phyloP scores from a whole-genome alignment of 75 land plant genomes.

The Picea sitchensis region DNA sequence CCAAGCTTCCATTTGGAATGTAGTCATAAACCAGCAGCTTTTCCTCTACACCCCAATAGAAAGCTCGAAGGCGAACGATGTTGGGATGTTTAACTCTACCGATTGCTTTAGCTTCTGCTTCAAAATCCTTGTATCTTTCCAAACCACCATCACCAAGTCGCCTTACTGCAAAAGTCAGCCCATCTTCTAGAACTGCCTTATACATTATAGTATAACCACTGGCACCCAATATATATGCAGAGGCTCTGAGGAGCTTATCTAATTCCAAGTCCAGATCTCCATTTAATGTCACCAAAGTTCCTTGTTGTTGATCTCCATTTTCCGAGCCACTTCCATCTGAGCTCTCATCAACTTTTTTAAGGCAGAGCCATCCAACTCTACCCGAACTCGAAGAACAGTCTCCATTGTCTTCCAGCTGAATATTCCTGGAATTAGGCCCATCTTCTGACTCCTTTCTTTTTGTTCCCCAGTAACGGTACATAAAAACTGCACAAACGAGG shows the following conservation, averaged over 20 bases:
- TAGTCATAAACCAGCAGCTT: conserved; percentile 82
- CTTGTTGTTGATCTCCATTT: conserved; percentile 20
- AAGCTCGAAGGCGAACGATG: conserved; percentile 62
- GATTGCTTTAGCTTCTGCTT: conserved; percentile 41
- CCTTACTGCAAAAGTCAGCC: conserved; percentile 60
- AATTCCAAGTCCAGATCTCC: conserved; percentile 62
- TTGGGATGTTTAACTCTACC: conserved; percentile 72
- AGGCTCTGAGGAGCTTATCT: conserved; percentile 72
- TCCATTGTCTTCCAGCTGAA: neutral
- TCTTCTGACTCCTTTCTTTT: conserved; percentile 20
- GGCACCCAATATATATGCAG: conserved; percentile 84
- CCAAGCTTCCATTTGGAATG: conserved; percentile 83
- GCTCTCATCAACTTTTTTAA: conserved; percentile 11
- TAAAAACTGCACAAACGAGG: conserved; percentile 40
- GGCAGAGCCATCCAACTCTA: conserved; percentile 9
- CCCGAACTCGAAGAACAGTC: conserved; percentile 12
- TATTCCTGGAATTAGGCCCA: neutral
- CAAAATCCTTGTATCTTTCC: conserved; percentile 58
- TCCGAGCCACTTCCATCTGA: conserved; percentile 23
- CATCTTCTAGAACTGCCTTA: conserved; percentile 83
- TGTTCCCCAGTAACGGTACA: conserved; percentile 42
- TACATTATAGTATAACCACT: conserved; percentile 69
- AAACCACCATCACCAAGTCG: conserved; percentile 57
- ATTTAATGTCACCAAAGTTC: conserved; percentile 49
- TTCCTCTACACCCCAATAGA: conserved; percentile 78